These are phyloP conservation scores for Pseudotulostoma volvatum DNA, from an alignment of 495 filamentous ascomycete genomes.

Conservation along the genomic window DNA sequence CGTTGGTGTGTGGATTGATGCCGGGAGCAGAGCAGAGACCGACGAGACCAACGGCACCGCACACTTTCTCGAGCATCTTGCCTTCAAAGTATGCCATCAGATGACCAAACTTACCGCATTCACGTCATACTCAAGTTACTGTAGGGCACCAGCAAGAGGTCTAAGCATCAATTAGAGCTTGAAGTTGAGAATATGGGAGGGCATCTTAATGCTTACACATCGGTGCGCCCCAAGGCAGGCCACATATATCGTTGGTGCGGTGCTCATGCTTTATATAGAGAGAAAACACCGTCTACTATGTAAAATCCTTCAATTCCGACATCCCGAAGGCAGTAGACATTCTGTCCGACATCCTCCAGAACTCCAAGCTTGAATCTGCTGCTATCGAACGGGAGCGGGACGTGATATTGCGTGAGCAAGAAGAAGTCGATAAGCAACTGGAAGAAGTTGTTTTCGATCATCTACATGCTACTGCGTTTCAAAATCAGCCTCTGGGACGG, in stretches of 20 bases:
- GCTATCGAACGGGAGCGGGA: constrained; percentile 96
- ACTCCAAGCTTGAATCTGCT: constrained; percentile 84
- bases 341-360: constrained; percentile 95
- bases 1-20: constrained; percentile 98
- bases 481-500: constrained; percentile 85
- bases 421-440: constrained; percentile 98
- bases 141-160: constrained; percentile 79
- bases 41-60: constrained; percentile 97
- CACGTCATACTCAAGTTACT: constrained; percentile 14
- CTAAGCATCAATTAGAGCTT: constrained; percentile 90
- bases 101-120: too few species aligned
- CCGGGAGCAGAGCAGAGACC: constrained; percentile 93
- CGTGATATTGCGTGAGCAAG: constrained; percentile 95
- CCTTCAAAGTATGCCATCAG: constrained; percentile 77
- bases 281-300: constrained; percentile 99
- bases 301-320: constrained; percentile 95
- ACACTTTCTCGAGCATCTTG: constrained; percentile 98
- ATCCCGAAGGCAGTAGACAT: constrained; percentile 93
- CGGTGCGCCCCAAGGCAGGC: constrained; percentile 43
- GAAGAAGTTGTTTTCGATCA: constrained; percentile 99
- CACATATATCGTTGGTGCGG: neutral
- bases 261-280: constrained; percentile 42
- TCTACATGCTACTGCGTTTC: constrained; percentile 94
- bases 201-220: constrained; percentile 98
- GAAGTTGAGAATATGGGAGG: constrained; percentile 99